phyloP scores from a whole-genome alignment of 2,329 filamentous ascomycete species.

The Dendrostoma leiphaemia region DNA sequence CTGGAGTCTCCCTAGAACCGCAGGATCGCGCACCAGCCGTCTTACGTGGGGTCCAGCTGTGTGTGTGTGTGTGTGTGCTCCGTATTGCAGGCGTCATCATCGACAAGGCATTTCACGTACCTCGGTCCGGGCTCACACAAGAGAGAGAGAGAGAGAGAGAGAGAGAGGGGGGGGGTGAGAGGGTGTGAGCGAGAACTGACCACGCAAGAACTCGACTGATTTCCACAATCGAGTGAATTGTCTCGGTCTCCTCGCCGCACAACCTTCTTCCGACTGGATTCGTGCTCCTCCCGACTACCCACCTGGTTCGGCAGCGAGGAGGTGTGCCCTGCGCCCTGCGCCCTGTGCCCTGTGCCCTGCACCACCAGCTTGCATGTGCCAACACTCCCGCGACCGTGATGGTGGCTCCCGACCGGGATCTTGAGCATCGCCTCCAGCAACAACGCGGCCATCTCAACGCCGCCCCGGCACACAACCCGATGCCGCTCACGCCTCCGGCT shows the following conservation, averaged over 20 bases:
- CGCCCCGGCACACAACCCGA: background rate
- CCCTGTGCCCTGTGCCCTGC: too few species aligned
- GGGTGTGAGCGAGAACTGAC: too few species aligned
- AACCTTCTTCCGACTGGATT: background rate
- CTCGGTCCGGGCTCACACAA: background rate
- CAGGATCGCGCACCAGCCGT: background rate
- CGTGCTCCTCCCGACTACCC: background rate
- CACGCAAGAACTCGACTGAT: too few species aligned
- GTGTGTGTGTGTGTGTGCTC: background rate
- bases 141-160: too few species aligned
- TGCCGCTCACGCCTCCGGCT: background rate
- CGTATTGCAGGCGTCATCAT: background rate
- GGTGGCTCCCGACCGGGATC: constrained; percentile 5
- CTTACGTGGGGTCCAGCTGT: background rate
- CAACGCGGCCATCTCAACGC: too few species aligned
- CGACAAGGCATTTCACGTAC: background rate
- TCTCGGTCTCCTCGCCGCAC: background rate
- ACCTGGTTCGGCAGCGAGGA: background rate
- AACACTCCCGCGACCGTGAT: constrained; percentile 2
- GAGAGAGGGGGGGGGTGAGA: too few species aligned
- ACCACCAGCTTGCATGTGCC: constrained; percentile 3
- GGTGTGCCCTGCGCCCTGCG: too few species aligned
- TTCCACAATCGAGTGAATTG: background rate
- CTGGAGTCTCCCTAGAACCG: too few species aligned
- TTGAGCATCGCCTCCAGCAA: background rate